Evolutionary conservation across 371 early-diverging fungal species (phyloP), one percentile per base, ranked within the genome.

Genomic region (Mortierella sp.): DNA sequence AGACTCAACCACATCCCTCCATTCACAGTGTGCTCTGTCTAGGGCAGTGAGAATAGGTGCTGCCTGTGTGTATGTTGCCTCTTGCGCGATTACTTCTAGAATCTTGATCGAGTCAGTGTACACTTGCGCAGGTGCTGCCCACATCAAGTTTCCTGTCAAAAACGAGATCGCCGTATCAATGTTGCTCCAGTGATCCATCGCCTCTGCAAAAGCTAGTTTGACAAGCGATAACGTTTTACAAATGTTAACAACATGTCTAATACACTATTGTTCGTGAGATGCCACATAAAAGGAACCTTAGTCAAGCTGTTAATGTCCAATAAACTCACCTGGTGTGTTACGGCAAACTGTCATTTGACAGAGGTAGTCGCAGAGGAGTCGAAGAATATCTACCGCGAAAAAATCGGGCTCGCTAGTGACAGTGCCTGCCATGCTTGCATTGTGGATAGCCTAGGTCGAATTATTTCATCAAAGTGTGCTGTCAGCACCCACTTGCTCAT

Each of bases 121-220:
- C 38, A 86, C 87, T 3, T 75, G 49, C 1, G 41, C 48, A 4
- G 82, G 83, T 0, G 83, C 71, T 18, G 79, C 58, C 82, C 82
- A 86, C 87, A 82, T 82, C 65, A 86, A 70, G 56, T 86, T 86
- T 27, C 80, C 80, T 27, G 73, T 71, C 49, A 86, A 54, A 11
- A 86, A 14, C 18, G 70, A 38, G 54, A 86, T 80, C 24, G 78
- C 80, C 12, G 65, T 72, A n/a, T 75, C 68, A 54, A 86, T 82
- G 58, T 86, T 86, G 56, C 78, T 72, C 87, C 87, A 86, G 44
- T 86, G 87, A 71, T 86, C 87, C 58, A 86, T 82, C 4, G 87
- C 82, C 44, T 82, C 80, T 1, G 82, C 87, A 35, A 82, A 80
- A 43, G 41, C 87, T 86, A 80, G 0, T 49, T 0, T 38, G 68